Evolutionary conservation across 768 basidiomycete genomes (phyloP).

Genomic region (Kockovaella imperatae): DNA sequence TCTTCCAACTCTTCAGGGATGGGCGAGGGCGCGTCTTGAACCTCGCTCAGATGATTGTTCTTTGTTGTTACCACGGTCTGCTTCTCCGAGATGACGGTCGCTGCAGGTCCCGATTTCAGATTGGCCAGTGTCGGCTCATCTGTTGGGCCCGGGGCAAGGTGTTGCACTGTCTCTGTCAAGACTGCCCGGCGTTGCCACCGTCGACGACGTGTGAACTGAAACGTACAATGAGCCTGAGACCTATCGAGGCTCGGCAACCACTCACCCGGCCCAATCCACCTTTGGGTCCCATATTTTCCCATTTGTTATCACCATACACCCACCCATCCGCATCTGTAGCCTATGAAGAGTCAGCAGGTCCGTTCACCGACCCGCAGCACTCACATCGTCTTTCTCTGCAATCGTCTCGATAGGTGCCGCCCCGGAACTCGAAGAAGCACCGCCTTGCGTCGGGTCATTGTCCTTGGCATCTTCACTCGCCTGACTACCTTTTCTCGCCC

Average conservation of each 20-base stretch:
- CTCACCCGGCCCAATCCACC: constrained; percentile 73
- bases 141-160: constrained; percentile 18
- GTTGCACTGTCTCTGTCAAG: constrained; percentile 63
- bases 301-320: constrained; percentile 93
- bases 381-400: constrained; percentile 28
- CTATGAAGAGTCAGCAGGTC: constrained; percentile 2
- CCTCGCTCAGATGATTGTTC: too few relatives aligned
- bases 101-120: too few relatives aligned
- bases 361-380: neutral
- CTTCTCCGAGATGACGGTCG: too few relatives aligned
- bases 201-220: constrained; percentile 71
- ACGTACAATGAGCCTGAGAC: neutral
- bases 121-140: neutral
- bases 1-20: too few relatives aligned
- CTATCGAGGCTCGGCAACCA: neutral
- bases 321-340: constrained; percentile 78
- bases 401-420: constrained; percentile 19
- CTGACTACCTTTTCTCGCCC: constrained; percentile 23
- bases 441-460: neutral
- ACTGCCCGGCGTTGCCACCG: constrained; percentile 80
- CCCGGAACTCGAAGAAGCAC: neutral
- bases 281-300: constrained; percentile 67
- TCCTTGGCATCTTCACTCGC: constrained; percentile 25
- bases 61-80: too few relatives aligned
- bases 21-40: too few relatives aligned